Conservation (phyloP, 345 rosid species). For the Aurinia saxatilis region DNA sequence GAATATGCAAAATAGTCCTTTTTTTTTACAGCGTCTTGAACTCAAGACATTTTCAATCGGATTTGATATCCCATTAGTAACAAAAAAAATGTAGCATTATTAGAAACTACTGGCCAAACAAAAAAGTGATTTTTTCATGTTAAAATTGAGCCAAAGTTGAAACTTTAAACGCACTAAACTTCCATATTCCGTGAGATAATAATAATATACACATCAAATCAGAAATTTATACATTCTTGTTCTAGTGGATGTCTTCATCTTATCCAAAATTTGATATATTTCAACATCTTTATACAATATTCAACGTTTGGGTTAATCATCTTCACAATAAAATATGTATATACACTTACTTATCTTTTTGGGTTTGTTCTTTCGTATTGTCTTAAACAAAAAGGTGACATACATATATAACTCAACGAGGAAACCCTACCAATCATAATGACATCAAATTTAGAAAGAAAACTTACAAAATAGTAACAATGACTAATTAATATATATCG, state of each 20-base stretch:
- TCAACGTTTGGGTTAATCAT: slow-evolving; percentile 8
- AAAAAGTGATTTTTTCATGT: background rate
- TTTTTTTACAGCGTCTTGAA: too few relatives aligned
- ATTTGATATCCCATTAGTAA: too few relatives aligned
- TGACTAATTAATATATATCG: background rate
- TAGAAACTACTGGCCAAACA: too few relatives aligned
- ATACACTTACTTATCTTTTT: slow-evolving; percentile 7
- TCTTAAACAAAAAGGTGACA: slow-evolving; percentile 16
- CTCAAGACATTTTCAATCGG: too few relatives aligned
- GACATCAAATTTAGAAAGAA: background rate
- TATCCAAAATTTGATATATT: slow-evolving; percentile 16
- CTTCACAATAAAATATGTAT: slow-evolving; percentile 2
- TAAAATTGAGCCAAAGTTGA: background rate
- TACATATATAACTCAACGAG: slow-evolving; percentile 5
- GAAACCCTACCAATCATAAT: slow-evolving; percentile 7
- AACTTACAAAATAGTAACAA: background rate
- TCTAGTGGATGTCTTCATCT: slow-evolving; percentile 19
- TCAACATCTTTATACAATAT: slow-evolving; percentile 9
- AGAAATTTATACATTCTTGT: background rate
- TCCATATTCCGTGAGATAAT: background rate
- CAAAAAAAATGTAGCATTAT: too few relatives aligned
- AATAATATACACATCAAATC: slow-evolving; percentile 1
- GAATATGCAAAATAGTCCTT: too few relatives aligned
- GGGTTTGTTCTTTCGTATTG: slow-evolving; percentile 27
- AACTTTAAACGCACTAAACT: background rate